Evolutionary conservation across 2,329 filamentous ascomycete species (phyloP).

Genomic region (Diaporthe nobilis): DNA sequence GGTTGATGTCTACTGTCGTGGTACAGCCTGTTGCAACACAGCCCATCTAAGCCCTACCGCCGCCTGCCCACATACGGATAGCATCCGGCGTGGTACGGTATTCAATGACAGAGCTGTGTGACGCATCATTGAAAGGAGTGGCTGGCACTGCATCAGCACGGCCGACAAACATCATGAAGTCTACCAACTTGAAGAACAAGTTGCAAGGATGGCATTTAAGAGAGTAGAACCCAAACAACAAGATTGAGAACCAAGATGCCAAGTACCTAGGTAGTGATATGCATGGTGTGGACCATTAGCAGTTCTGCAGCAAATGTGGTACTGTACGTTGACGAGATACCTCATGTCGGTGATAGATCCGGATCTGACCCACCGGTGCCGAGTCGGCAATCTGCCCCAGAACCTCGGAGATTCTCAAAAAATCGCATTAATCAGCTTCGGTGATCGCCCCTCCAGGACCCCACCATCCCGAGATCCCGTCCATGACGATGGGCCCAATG

Average conservation of each 20-base stretch:
- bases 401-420: constrained; percentile 30
- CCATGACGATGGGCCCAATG: constrained; percentile 37
- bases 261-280: not conserved
- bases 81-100: not conserved
- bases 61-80: not conserved
- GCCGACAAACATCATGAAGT: not conserved
- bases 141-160: not conserved
- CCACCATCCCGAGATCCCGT: constrained; percentile 33
- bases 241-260: not conserved
- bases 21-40: not conserved
- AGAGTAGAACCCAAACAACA: not conserved
- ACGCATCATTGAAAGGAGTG: not conserved
- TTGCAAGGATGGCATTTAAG: not conserved
- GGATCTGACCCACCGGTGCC: constrained; percentile 23
- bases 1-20: not conserved
- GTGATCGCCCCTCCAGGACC: constrained; percentile 35
- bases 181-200: not conserved
- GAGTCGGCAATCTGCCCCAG: constrained; percentile 22
- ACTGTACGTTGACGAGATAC: not conserved
- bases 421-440: constrained; percentile 41
- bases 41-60: not conserved
- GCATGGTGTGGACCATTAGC: not conserved
- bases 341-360: not conserved
- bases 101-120: not conserved
- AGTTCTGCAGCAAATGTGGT: not conserved